Conservation (phyloP, 768 basidiomycete genomes). For the Tricholoma bakamatsutake region DNA sequence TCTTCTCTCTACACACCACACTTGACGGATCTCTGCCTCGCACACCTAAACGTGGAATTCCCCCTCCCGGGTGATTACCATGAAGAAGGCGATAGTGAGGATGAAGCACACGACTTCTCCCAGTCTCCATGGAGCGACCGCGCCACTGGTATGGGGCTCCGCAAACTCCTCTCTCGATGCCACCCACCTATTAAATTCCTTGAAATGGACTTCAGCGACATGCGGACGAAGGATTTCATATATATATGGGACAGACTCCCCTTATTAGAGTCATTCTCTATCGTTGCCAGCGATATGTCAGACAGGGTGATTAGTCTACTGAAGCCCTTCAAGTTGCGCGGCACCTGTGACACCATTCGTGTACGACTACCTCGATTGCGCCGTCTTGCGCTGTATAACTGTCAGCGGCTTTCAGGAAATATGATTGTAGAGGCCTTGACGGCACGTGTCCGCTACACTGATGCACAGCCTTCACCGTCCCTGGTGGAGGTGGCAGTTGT, state of each 20-base stretch:
- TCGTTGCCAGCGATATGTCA: conserved; percentile 80
- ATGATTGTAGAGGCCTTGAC: conserved; percentile 49
- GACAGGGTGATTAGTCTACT: conserved; percentile 61
- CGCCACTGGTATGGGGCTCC: conserved; percentile 76
- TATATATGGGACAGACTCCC: conserved; percentile 57
- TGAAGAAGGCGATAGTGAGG: conserved; percentile 68
- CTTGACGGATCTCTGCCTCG: conserved; percentile 55
- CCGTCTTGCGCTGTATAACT: conserved; percentile 50
- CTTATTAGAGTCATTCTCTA: conserved; percentile 56
- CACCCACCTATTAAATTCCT: conserved; percentile 59
- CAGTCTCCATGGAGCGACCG: conserved; percentile 74
- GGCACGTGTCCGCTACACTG: conserved; percentile 39
- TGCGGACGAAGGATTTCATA: conserved; percentile 77
- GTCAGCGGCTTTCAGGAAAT: conserved; percentile 56
- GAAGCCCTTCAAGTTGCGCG: conserved; percentile 29
- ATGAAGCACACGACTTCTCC: conserved; percentile 69
- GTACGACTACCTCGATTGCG: conserved; percentile 52
- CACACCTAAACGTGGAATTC: conserved; percentile 63
- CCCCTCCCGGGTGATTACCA: conserved; percentile 27
- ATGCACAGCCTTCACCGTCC: conserved; percentile 18
- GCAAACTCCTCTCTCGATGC: conserved; percentile 54
- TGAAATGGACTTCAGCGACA: conserved; percentile 78
- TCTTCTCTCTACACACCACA: conserved; percentile 58
- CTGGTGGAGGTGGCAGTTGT: conserved; percentile 30
- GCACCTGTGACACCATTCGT: conserved; percentile 14